phyloP scores from a whole-genome alignment of 768 basidiomycete species.

The Trametes cingulata region DNA sequence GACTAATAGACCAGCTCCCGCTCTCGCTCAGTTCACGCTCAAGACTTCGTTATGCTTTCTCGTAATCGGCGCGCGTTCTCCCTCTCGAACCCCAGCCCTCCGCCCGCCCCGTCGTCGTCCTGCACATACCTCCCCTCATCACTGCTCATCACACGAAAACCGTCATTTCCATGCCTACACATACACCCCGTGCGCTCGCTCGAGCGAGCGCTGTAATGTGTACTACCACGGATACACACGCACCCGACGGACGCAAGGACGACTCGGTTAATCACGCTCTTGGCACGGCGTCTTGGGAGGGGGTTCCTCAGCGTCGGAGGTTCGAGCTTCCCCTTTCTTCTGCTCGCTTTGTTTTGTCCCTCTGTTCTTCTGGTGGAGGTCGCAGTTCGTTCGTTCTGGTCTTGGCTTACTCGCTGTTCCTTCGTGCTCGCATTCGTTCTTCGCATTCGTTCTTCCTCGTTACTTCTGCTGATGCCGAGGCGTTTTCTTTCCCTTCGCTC shows the following conservation, averaged over 20 bases:
- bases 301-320: not conserved
- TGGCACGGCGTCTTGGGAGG: not conserved
- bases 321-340: not conserved
- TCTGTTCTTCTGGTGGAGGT: not conserved
- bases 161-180: not conserved
- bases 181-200: not conserved
- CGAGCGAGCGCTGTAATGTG: slow-evolving; percentile 3
- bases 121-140: slow-evolving; percentile 4
- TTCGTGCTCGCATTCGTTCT: not conserved
- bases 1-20: slow-evolving; percentile 6
- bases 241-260: not conserved
- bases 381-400: not conserved
- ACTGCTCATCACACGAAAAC: no score
- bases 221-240: not conserved
- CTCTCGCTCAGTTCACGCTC: not conserved
- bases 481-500: not conserved
- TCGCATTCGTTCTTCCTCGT: not conserved
- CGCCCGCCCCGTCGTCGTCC: not conserved
- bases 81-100: not conserved
- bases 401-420: not conserved
- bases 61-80: not conserved
- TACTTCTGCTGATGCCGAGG: not conserved
- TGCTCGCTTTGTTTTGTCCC: no score
- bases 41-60: not conserved
- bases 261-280: not conserved